Evolutionary conservation across 306 rosid species (phyloP).

Genomic region (Malus fusca): DNA sequence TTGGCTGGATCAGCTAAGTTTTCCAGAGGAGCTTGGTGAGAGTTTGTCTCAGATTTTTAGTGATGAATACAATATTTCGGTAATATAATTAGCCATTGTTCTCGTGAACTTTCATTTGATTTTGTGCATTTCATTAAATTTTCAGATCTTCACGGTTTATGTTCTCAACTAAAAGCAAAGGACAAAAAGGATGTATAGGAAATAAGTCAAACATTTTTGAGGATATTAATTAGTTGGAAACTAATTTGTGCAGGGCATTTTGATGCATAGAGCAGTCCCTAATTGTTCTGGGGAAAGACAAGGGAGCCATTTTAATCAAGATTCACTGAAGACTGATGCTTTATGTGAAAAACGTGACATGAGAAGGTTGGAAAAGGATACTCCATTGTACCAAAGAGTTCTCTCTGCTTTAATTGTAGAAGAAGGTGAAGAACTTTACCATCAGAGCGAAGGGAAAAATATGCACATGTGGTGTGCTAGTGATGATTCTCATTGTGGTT

Average conservation of each 20-base stretch:
- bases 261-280: conserved; percentile 33
- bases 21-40: conserved; percentile 56
- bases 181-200: conserved; percentile 8
- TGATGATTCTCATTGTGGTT: conserved; percentile 90
- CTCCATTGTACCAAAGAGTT: conserved; percentile 76
- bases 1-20: conserved; percentile 55
- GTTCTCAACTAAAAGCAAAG: conserved; percentile 3
- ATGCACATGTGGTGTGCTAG: conserved; percentile 57
- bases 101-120: conserved; percentile 4
- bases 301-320: conserved; percentile 16
- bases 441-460: conserved; percentile 51
- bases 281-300: conserved; percentile 44
- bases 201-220: background rate
- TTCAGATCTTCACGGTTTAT: conserved; percentile 6
- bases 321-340: conserved; percentile 25
- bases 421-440: conserved; percentile 59
- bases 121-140: conserved; percentile 8
- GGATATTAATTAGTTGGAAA: conserved; percentile 10
- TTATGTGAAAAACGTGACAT: conserved; percentile 35
- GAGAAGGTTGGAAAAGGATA: conserved; percentile 45
- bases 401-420: conserved; percentile 83
- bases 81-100: conserved; percentile 23
- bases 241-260: conserved; percentile 42
- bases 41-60: conserved; percentile 52
- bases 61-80: conserved; percentile 49